Evolutionary conservation across 129 eudicot species (phyloP).

Genomic region (Arctium minus): DNA sequence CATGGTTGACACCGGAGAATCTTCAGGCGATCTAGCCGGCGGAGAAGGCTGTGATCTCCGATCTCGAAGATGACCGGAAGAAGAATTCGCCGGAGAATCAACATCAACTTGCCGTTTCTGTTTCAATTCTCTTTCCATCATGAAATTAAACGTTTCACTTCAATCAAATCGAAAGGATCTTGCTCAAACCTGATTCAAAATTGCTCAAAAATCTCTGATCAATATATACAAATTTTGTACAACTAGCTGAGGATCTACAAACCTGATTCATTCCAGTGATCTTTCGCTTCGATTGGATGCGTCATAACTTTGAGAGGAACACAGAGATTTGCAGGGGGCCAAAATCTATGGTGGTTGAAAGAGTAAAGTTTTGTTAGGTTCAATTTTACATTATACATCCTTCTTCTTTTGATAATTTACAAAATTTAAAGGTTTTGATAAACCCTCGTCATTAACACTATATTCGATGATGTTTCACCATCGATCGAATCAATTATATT

Average conservation of each 20-base stretch:
- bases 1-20: constrained; percentile 21
- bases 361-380: neutral
- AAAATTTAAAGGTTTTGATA: neutral
- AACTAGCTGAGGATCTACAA: neutral
- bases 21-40: constrained; percentile 36
- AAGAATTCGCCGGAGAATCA: constrained; percentile 18
- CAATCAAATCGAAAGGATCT: neutral
- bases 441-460: neutral
- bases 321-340: neutral
- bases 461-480: neutral
- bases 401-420: neutral
- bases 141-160: neutral
- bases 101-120: constrained; percentile 11
- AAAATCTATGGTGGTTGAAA: neutral
- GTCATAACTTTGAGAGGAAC: neutral
- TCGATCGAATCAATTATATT: neutral
- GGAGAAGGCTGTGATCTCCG: constrained; percentile 24
- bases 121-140: constrained; percentile 29
- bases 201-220: too few species aligned
- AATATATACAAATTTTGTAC: neutral
- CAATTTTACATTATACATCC: neutral
- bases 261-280: neutral
- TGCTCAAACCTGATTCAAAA: neutral
- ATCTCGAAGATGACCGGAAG: constrained; percentile 31
- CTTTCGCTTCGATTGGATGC: constrained; percentile 7